Conservation (phyloP, 129 eudicot genomes). For the Silybum marianum region DNA sequence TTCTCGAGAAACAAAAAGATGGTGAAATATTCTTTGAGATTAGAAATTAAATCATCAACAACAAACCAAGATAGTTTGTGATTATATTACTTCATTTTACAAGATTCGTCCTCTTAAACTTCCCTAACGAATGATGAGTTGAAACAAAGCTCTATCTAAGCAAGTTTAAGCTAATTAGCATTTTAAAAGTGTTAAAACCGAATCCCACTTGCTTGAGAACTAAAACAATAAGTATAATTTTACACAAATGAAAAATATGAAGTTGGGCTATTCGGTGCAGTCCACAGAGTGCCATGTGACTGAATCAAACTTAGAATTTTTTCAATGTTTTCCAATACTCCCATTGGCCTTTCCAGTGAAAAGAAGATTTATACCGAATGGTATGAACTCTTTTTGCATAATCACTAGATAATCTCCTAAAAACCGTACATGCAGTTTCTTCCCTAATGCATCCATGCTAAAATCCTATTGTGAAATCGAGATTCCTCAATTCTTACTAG, state of each 20-base stretch:
- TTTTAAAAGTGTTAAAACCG: neutral
- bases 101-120: neutral
- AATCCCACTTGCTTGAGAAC: neutral
- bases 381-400: no score
- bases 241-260: neutral
- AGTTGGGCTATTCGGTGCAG: neutral
- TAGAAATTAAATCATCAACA: neutral
- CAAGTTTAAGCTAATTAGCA: neutral
- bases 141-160: neutral
- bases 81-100: neutral
- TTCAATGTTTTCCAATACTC: neutral
- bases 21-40: constrained; percentile 1
- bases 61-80: neutral
- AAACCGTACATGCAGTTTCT: no score
- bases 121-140: neutral
- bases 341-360: no score
- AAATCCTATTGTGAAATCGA: no score
- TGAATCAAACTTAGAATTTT: neutral
- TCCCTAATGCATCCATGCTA: no score
- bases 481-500: no score
- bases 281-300: neutral
- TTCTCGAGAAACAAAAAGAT: neutral
- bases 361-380: no score
- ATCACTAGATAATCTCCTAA: no score
- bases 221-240: neutral